These are phyloP conservation scores for Malassezia obtusa DNA, from an alignment of 1,284 basidiomycete genomes.

Conservation along the genomic window DNA sequence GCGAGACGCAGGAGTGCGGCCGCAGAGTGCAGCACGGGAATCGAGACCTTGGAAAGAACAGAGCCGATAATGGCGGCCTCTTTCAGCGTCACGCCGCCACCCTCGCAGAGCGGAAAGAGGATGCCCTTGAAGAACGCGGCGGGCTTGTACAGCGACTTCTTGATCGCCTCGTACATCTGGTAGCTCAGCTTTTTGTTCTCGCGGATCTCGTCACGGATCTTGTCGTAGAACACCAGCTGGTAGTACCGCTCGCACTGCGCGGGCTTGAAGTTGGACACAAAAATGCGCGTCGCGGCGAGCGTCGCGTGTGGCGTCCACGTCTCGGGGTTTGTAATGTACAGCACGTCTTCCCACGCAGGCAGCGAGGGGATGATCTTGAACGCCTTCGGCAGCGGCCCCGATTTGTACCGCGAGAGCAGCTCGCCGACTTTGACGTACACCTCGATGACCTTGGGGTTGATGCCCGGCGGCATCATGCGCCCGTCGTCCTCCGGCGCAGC, in stretches of 20 bases:
- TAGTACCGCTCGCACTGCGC: constrained; percentile 88
- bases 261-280: constrained; percentile 93
- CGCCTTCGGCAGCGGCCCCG: constrained; percentile 86
- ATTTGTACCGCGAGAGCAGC: constrained; percentile 82
- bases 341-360: constrained; percentile 87
- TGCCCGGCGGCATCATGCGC: constrained; percentile 58
- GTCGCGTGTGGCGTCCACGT: constrained; percentile 93
- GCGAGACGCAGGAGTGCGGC: constrained; percentile 86
- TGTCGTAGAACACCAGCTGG: constrained; percentile 81
- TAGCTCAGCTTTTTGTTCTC: constrained; percentile 74
- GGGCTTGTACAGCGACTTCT: constrained; percentile 88
- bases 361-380: constrained; percentile 97
- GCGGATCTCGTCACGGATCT: constrained; percentile 77
- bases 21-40: constrained; percentile 90
- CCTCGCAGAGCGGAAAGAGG: constrained; percentile 82
- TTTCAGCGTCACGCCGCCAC: constrained; percentile 70
- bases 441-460: constrained; percentile 92
- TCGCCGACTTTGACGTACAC: constrained; percentile 85
- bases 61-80: constrained; percentile 92
- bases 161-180: constrained; percentile 86
- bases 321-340: constrained; percentile 83
- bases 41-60: constrained; percentile 78
- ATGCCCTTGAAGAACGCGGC: constrained; percentile 98
- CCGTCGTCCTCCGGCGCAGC: constrained; percentile 20
- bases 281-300: constrained; percentile 84